A percentile compares a stretch with the other conserved stretches of the same genome.
These are phyloP conservation scores for Boletus subcaerulescens DNA, from an alignment of 768 basidiomycete genomes.

Conservation along the genomic window DNA sequence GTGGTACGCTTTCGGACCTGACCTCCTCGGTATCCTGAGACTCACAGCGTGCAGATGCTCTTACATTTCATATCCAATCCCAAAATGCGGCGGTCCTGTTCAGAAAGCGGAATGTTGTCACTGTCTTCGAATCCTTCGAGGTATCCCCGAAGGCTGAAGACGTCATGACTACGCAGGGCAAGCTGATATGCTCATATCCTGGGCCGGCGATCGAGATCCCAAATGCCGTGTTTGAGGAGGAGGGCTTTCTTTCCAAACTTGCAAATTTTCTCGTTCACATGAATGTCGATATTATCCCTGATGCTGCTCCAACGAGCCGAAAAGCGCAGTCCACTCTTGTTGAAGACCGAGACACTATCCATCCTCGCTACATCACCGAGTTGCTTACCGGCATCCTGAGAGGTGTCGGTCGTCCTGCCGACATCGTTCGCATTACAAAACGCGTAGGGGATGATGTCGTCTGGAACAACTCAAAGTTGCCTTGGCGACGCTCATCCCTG, in stretches of 20 bases:
- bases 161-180: constrained; percentile 40
- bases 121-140: constrained; percentile 47
- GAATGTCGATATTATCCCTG: constrained; percentile 31
- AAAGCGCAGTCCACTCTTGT: constrained; percentile 37
- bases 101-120: constrained; percentile 26
- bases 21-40: background rate
- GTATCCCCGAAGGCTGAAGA: constrained; percentile 34
- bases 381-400: constrained; percentile 47
- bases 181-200: constrained; percentile 46
- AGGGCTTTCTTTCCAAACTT: constrained; percentile 34
- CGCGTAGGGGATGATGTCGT: constrained; percentile 47
- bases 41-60: constrained; percentile 29
- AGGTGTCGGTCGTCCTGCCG: constrained; percentile 33
- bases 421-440: constrained; percentile 35
- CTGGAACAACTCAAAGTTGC: constrained; percentile 33
- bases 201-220: constrained; percentile 42
- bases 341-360: constrained; percentile 39
- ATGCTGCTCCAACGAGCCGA: constrained; percentile 31
- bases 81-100: constrained; percentile 51
- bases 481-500: constrained; percentile 51
- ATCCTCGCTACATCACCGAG: constrained; percentile 50
- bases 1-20: constrained; percentile 12
- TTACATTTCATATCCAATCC: constrained; percentile 37
- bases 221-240: constrained; percentile 24
- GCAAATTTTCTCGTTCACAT: constrained; percentile 36